Evolutionary conservation across 2,329 filamentous ascomycete species (phyloP), one percentile per base, ranked within the genome.

Genomic region (Amphichorda felina): DNA sequence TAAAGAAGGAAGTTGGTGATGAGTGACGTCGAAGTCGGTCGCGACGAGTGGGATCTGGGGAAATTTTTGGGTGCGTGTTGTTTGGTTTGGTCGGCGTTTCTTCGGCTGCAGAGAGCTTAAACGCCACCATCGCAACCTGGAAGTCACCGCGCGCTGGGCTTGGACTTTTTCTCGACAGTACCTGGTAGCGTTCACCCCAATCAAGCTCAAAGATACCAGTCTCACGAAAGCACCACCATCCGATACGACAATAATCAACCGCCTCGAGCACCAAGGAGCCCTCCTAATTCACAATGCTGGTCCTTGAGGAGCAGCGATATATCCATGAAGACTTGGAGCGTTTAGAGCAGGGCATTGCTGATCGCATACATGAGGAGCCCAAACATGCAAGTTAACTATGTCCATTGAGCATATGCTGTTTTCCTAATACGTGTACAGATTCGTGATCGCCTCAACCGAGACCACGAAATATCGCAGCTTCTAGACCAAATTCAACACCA

Each of bases 321-420:
- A 75, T 95, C 49, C 88, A 95, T 50, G 91, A 98, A 73, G 91
- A 98, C 61, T 66, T 98, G 34, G 91, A 98, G 70, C 80, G 91
- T 43, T 73, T 98, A 40, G 91, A 98, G 62, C 86, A 94, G 57
- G 91, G 84, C 36, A 82, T 95, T 50, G 82, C 85, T 37, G 88
- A 96, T 62, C 82, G 88, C 50, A 75, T 93, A 41, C 71, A 78
- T 42, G 86, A 95, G 45, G 87, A 96, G 44, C 88, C 89, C 31
- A 84, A 82, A 60, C 82, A 89, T 57, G 85, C 88, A 65, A 57
- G 78, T 66, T 36, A 9, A 14, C 34, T 21, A 36, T 13, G 26
- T 18, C 14, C 25, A 17, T 8, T 35, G 17, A 14, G 6, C 17
- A 16, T 7, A 4, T 39, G 45, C 38, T 41, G 18, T n/a, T n/a